These are phyloP conservation scores for Paraphoma chrysanthemicola DNA, from an alignment of 2,329 filamentous ascomycete genomes.

Conservation along the genomic window DNA sequence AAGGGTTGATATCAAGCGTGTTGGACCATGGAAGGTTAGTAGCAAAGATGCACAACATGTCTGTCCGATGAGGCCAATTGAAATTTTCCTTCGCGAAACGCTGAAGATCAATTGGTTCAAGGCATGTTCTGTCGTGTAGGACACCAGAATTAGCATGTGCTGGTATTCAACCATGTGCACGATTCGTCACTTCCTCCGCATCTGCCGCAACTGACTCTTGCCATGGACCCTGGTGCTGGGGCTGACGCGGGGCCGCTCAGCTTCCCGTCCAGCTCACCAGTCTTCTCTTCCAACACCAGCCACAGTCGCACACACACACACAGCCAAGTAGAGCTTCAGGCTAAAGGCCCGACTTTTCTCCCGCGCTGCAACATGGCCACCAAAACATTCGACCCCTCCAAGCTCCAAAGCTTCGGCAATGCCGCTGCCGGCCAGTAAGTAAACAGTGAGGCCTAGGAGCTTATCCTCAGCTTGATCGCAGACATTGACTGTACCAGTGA, in stretches of 20 bases:
- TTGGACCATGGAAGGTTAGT: too few relatives aligned
- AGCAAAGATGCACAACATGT: too few relatives aligned
- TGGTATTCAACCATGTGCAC: not conserved
- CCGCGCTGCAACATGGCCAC: constrained; percentile 42
- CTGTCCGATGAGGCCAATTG: too few relatives aligned
- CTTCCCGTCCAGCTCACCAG: not conserved
- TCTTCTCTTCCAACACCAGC: not conserved
- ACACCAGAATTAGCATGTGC: not conserved
- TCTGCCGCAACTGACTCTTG: constrained; percentile 21
- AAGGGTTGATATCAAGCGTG: too few relatives aligned
- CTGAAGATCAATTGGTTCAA: not conserved
- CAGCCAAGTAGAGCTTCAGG: constrained; percentile 1
- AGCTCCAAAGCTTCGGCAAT: constrained; percentile 73
- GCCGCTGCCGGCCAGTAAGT: constrained; percentile 87
- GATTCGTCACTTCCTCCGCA: not conserved
- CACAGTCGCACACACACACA: not conserved
- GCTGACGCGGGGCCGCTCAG: not conserved
- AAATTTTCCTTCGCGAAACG: too few relatives aligned
- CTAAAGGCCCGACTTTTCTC: not conserved
- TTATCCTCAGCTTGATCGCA: not conserved
- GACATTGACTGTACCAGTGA: constrained; percentile 64
- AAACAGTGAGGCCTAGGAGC: constrained; percentile 5
- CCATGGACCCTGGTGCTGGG: constrained; percentile 17
- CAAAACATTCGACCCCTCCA: constrained; percentile 63
- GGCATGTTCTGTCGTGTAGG: not conserved